Base-by-base conservation (phyloP, 495 filamentous ascomycete species). In the Apodospora peruviana region DNA sequence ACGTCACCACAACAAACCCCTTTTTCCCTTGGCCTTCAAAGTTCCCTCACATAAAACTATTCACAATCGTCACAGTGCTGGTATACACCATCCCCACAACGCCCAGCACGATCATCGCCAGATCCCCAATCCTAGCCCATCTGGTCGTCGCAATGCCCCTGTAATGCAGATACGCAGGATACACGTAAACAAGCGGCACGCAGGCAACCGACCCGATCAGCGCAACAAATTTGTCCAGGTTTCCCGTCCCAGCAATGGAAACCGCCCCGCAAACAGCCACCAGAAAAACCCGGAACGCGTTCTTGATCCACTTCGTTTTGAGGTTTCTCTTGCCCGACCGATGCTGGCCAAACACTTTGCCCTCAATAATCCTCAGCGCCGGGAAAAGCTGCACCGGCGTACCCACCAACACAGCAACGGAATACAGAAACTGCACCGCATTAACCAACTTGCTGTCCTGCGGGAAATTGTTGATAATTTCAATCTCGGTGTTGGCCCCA, bases 151-250 rank as follows among this genome's bases (percentile, higher is more conserved):
- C 83, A 16, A 83, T 65, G 1, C 77, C 81, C 48, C 72, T 77
- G 50, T 70, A 81, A 57, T 86, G 83, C 47, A 85, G 55, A 43
- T 66, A 80, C 4, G 81, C 71, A 47, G 93, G 94, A 65, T 98
- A 98, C 32, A 98, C 90, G 63, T 96, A 96, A 40, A 97, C 91
- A 41, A 98, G 70, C 10, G 93, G 93, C 48, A 98, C 76, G 43
- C 82, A 85, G 3, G 82, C 82, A 48, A 81, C 76, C 17, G 68
- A 74, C 0, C 82, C 82, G 51, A 83, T 84, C 21, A 85, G 59
- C 0, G 81, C 78, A 0, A 85, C 82, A 49, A 85, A 85, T 40
- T 74, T 75, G 58, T 85, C 82, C 36, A 85, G 59, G 57, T 84
- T 78, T 4, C 71, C 75, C 0, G 82, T 77, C 3, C 81, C 81